Evolutionary conservation across 257 asterid species (phyloP), one percentile per base, ranked within the genome.

Genomic region (Penstemon barbatus): DNA sequence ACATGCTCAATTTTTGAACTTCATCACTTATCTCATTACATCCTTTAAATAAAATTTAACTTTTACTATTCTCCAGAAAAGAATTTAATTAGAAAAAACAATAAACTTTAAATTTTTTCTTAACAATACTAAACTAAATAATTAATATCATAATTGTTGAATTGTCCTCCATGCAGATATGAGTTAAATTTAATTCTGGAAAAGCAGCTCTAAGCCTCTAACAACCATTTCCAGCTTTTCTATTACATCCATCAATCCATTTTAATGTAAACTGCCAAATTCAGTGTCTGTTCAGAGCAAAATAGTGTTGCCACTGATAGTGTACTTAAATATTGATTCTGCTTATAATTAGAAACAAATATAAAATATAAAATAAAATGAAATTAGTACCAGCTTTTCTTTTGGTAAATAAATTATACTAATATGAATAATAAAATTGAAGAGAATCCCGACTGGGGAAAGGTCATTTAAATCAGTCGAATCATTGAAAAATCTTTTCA

Each of bases 251-350:
- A 64, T 64, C 33, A 43, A 57, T 44, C 80, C 65, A 66, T 77
- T 77, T 74, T 71, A 13, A 77, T 77, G 82, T 78, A 80, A 76
- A 73, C 71, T 76, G 71, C 65, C 4, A 18, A 68, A 18, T 71
- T 68, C 74, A 66, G 71, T 68, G 51, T 67, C 61, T 48, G 61
- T 41, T 67, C 73, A 74, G 65, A 65, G 71, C 18, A 46, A 62
- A 62, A 71, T 77, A 80, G 84, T 75, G 57, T 75, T 44, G 65
- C 73, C 74, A 71, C 65, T 55, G 38, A 18, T 40, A 69, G 73
- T 78, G 52, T 53, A 78, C 69, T 73, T 44, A 42, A 62, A 45
- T 25, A 76, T 38, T 44, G 12, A 48, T 13, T 56, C 41, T 56
- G 8, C 12, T 46, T 46, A 9, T 46, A 65, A 58, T 45, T 60